Conservation (phyloP, 2,329 filamentous ascomycete species). For the Calonectria leucothoes region DNA sequence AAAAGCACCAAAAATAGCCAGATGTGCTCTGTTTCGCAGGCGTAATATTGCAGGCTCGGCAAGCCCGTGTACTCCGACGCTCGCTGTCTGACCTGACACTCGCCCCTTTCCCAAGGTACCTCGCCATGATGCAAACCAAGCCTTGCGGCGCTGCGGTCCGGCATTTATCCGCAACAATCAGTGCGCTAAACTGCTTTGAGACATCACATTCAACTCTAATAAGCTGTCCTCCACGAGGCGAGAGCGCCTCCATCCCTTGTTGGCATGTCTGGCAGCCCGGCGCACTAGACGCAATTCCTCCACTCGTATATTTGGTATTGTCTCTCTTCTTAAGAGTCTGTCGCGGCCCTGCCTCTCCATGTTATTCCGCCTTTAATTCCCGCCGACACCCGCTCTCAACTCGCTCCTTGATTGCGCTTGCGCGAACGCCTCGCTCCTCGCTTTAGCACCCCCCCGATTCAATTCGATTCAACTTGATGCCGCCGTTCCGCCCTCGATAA, state of each 20-base stretch:
- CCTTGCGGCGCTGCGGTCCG: slow-evolving; percentile 13
- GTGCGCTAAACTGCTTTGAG: slow-evolving; percentile 33
- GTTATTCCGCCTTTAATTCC: slow-evolving; percentile 4
- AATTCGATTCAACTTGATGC: slow-evolving; percentile 37
- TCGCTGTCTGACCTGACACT: background rate
- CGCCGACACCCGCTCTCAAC: background rate
- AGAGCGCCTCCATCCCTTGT: slow-evolving; percentile 35
- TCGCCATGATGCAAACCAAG: background rate
- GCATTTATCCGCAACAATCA: slow-evolving; percentile 22
- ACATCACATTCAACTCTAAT: slow-evolving; percentile 38
- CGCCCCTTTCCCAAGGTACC: background rate
- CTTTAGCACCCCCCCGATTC: slow-evolving; percentile 18
- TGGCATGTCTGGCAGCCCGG: slow-evolving; percentile 30
- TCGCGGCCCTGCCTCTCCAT: slow-evolving; percentile 26
- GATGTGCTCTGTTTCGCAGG: background rate
- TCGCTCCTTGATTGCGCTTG: slow-evolving; percentile 11
- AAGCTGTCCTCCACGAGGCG: slow-evolving; percentile 36
- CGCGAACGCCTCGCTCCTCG: slow-evolving; percentile 7
- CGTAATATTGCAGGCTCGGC: background rate
- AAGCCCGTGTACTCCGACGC: background rate
- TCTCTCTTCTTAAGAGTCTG: slow-evolving; percentile 31
- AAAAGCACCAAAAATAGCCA: background rate
- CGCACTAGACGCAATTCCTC: slow-evolving; percentile 34
- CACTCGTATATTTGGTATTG: slow-evolving; percentile 39
- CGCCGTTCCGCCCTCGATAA: slow-evolving; percentile 34